Evolutionary conservation across 768 basidiomycete genomes (phyloP).

Genomic region (Russula brevipes): DNA sequence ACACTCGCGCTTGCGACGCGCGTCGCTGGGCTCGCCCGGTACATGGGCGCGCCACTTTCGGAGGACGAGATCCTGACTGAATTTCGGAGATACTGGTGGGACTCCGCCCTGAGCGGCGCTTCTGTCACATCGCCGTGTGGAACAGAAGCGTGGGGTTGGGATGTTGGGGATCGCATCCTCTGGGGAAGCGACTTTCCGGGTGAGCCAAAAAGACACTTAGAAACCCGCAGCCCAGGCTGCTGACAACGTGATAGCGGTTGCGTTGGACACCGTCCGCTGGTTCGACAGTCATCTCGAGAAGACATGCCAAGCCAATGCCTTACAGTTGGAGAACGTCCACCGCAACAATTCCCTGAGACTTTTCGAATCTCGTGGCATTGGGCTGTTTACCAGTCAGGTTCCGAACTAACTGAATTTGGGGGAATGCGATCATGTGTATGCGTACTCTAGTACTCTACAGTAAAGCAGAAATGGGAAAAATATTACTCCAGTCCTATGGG

Average conservation of each 20-base stretch:
- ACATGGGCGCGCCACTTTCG: constrained; percentile 65
- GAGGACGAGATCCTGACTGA: constrained; percentile 63
- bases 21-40: constrained; percentile 57
- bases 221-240: background rate
- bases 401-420: background rate
- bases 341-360: constrained; percentile 48
- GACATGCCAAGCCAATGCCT: constrained; percentile 33
- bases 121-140: constrained; percentile 46
- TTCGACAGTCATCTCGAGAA: constrained; percentile 39
- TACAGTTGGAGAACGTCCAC: constrained; percentile 42
- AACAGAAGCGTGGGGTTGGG: constrained; percentile 42
- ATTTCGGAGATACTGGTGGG: constrained; percentile 69
- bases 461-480: background rate
- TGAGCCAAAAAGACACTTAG: constrained; percentile 28
- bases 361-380: constrained; percentile 32
- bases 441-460: background rate
- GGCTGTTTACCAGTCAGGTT: background rate
- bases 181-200: constrained; percentile 80
- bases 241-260: constrained; percentile 16
- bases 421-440: background rate
- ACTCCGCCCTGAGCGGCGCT: constrained; percentile 62
- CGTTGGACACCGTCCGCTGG: constrained; percentile 42
- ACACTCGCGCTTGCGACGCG: constrained; percentile 61
- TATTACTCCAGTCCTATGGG: background rate
- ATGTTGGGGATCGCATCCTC: constrained; percentile 47